These are phyloP conservation scores for Solanum appendiculatum DNA, from an alignment of 257 asterid genomes.

Conservation along the genomic window DNA sequence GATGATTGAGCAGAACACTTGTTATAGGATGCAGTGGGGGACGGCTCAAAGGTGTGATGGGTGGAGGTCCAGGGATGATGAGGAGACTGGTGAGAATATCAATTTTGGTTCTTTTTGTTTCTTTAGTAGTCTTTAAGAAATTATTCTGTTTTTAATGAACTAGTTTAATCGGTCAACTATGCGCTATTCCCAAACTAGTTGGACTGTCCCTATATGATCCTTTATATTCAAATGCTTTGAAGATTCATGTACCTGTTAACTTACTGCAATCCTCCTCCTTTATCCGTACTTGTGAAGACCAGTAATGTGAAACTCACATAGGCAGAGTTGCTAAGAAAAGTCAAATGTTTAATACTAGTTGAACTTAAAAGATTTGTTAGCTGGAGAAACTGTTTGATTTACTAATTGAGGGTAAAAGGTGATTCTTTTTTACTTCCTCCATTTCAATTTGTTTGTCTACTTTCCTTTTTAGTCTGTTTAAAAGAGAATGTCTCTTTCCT, in stretches of 20 bases:
- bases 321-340: not conserved
- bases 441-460: not conserved
- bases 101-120: slow-evolving; percentile 21
- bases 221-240: not conserved
- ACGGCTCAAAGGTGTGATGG: slow-evolving; percentile 86
- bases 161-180: not conserved
- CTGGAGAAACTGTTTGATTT: not conserved
- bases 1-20: slow-evolving; percentile 82
- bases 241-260: not conserved
- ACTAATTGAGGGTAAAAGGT: not conserved
- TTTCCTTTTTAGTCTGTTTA: not conserved
- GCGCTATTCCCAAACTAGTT: not conserved
- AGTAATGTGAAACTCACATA: not conserved
- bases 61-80: slow-evolving; percentile 80
- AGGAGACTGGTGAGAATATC: slow-evolving; percentile 68
- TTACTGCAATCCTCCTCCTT: not conserved
- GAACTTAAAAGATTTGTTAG: not conserved
- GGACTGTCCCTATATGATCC: not conserved
- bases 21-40: slow-evolving; percentile 90
- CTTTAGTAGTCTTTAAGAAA: not conserved
- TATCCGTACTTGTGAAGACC: not conserved
- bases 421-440: not conserved
- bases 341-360: not conserved
- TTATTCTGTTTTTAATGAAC: not conserved
- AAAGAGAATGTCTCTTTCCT: not conserved